Evolutionary conservation across 2,329 filamentous ascomycete species (phyloP).

Genomic region (Cladophialophora exuberans): DNA sequence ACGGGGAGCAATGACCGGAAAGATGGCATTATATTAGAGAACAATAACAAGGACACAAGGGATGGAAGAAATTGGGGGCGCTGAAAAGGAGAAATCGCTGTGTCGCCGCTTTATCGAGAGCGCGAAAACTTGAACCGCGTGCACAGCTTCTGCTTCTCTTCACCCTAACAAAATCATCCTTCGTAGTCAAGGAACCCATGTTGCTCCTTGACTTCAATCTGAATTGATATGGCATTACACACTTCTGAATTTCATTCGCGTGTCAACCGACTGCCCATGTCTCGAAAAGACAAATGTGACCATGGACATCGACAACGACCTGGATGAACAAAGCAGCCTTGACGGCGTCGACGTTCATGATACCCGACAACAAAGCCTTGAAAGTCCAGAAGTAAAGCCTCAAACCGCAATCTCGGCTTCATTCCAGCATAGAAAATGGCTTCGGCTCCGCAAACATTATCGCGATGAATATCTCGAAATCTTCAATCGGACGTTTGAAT

Average conservation of each 20-base stretch:
- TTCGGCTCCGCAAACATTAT: slow-evolving; percentile 39
- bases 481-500: slow-evolving; percentile 60
- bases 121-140: too few relatives aligned
- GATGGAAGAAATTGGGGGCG: too few relatives aligned
- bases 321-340: slow-evolving; percentile 6
- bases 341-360: background rate
- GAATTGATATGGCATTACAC: slow-evolving; percentile 1
- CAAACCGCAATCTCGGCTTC: background rate
- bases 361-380: background rate
- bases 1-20: background rate
- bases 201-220: too few relatives aligned
- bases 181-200: too few relatives aligned
- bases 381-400: background rate
- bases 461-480: slow-evolving; percentile 55
- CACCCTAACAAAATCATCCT: too few relatives aligned
- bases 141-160: too few relatives aligned
- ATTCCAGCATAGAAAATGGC: slow-evolving; percentile 28
- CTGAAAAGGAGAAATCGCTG: too few relatives aligned
- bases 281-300: slow-evolving; percentile 9
- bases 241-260: background rate
- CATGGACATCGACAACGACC: slow-evolving; percentile 20
- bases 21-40: background rate
- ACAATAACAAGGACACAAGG: slow-evolving; percentile 6
- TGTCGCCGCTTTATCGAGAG: too few relatives aligned
- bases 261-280: slow-evolving; percentile 3